Evolutionary conservation across 2,329 filamentous ascomycete species (phyloP).

Genomic region (Microdochium nivale): DNA sequence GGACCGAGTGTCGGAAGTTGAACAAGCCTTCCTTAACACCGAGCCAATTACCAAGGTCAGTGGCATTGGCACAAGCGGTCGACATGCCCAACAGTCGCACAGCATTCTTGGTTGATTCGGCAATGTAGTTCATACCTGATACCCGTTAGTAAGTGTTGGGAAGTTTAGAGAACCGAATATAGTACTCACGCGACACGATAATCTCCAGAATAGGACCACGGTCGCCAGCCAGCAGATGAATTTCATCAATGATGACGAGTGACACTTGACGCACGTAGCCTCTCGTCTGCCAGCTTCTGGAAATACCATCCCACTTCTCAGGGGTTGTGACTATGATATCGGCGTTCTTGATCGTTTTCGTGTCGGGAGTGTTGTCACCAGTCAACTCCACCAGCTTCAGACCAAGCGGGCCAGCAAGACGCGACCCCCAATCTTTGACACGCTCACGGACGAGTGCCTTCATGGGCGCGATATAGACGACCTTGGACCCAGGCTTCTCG

Average conservation of each 20-base stretch:
- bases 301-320: constrained; percentile 99
- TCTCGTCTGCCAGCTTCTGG: constrained; percentile 96
- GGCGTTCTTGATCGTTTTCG: constrained; percentile 85
- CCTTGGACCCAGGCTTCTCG: constrained; percentile 88
- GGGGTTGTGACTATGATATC: constrained; percentile 98
- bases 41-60: constrained; percentile 90
- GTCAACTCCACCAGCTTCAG: constrained; percentile 92
- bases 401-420: constrained; percentile 74
- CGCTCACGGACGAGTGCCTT: constrained; percentile 95
- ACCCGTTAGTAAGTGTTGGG: constrained; percentile 15
- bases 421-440: constrained; percentile 86
- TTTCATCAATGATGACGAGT: constrained; percentile 96
- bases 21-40: constrained; percentile 93
- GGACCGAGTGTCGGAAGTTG: constrained; percentile 95
- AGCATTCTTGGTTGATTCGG: constrained; percentile 80
- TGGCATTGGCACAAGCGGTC: constrained; percentile 92
- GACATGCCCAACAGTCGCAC: constrained; percentile 97
- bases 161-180: no score
- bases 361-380: constrained; percentile 96
- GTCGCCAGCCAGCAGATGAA: constrained; percentile 83
- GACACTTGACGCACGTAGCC: constrained; percentile 92
- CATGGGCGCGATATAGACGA: constrained; percentile 99
- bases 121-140: constrained; percentile 94
- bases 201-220: constrained; percentile 97
- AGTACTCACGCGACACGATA: constrained; percentile 63